Percentiles rank a stretch among this genome's conserved stretches.
Evolutionary conservation across 495 filamentous ascomycete genomes (phyloP).

Genomic region (Friedmanniomyces simplex): DNA sequence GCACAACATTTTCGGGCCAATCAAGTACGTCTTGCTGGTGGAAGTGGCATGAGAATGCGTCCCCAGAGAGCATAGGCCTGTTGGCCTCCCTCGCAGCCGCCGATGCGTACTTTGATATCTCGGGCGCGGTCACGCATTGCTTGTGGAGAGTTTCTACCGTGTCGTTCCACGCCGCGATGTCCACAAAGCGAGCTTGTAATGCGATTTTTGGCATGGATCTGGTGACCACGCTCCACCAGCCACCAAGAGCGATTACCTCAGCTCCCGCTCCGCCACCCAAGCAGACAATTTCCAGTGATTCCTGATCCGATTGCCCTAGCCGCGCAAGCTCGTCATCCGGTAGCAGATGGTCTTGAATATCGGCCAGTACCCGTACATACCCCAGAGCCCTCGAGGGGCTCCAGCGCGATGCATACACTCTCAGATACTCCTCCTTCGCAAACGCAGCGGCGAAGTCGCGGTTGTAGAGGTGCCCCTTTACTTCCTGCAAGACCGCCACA

Average conservation of each 20-base stretch:
- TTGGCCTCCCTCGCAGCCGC: slow-evolving; percentile 38
- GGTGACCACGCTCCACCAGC: slow-evolving; percentile 35
- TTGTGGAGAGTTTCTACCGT: slow-evolving; percentile 47
- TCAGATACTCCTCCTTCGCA: slow-evolving; percentile 51
- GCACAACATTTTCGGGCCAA: slow-evolving; percentile 35
- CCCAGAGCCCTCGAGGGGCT: slow-evolving; percentile 71
- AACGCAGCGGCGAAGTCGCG: slow-evolving; percentile 78
- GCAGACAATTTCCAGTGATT: slow-evolving; percentile 40
- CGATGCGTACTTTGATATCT: slow-evolving; percentile 47
- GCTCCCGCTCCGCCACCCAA: slow-evolving; percentile 83
- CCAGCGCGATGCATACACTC: slow-evolving; percentile 80
- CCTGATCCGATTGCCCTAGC: neutral
- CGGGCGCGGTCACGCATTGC: slow-evolving; percentile 37
- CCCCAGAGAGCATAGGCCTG: slow-evolving; percentile 31
- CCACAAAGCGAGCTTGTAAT: slow-evolving; percentile 56
- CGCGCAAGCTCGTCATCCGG: neutral
- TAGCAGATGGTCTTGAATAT: slow-evolving; percentile 30
- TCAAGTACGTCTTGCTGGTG: slow-evolving; percentile 53
- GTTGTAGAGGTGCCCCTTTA: slow-evolving; percentile 76
- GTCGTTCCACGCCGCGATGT: slow-evolving; percentile 65
- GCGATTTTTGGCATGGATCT: slow-evolving; percentile 2
- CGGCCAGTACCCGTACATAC: slow-evolving; percentile 57
- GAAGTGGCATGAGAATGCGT: slow-evolving; percentile 41
- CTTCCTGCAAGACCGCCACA: slow-evolving; percentile 53
- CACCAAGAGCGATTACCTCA: slow-evolving; percentile 68